phyloP scores from a whole-genome alignment of 306 rosid species.

The Cucumis melo region DNA sequence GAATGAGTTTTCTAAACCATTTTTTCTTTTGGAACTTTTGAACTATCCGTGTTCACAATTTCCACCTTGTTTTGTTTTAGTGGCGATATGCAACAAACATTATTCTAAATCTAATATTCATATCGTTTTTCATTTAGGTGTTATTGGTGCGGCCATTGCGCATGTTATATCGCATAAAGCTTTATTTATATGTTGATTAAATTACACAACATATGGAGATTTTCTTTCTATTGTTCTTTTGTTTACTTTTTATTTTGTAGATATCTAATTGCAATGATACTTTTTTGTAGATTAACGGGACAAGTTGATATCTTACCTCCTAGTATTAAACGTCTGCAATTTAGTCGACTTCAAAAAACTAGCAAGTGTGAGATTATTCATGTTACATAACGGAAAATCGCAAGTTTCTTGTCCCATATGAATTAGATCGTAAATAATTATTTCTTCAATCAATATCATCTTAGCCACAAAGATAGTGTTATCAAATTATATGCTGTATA shows the following conservation, averaged over 20 bases:
- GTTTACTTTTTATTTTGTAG: constrained; percentile 19
- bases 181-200: background rate
- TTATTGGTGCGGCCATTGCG: constrained; percentile 86
- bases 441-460: background rate
- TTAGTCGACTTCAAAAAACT: constrained; percentile 55
- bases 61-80: constrained; percentile 27
- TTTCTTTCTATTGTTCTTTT: background rate
- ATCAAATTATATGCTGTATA: background rate
- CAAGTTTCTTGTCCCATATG: background rate
- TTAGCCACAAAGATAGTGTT: background rate
- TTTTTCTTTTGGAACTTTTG: background rate
- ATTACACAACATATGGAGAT: background rate
- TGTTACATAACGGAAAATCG: background rate
- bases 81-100: constrained; percentile 82
- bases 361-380: constrained; percentile 15
- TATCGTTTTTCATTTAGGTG: constrained; percentile 50
- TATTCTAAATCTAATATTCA: constrained; percentile 66
- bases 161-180: constrained; percentile 94
- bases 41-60: background rate
- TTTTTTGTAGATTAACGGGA: constrained; percentile 51
- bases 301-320: constrained; percentile 67
- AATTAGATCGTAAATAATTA: background rate
- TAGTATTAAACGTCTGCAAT: constrained; percentile 50
- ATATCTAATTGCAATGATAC: constrained; percentile 58
- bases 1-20: background rate